phyloP scores from a whole-genome alignment of 768 basidiomycete species.

The Fomitopsis serialis region DNA sequence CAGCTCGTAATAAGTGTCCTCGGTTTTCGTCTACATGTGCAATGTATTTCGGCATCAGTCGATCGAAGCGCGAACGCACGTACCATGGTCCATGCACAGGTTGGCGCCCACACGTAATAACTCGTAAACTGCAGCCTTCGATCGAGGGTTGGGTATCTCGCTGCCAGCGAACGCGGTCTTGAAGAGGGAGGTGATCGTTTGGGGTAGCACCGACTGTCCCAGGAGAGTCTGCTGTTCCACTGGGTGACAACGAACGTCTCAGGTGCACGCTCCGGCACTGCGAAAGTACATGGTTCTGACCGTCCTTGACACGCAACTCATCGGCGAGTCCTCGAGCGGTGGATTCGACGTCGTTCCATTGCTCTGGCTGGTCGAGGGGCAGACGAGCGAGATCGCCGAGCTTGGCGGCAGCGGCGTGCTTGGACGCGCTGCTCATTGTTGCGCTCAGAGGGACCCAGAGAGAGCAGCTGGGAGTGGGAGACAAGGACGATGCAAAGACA shows the following conservation, averaged over 20 bases:
- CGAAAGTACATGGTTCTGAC: slow-evolving; percentile 14
- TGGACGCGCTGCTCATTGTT: slow-evolving; percentile 14
- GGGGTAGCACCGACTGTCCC: slow-evolving; percentile 60
- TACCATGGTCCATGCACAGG: slow-evolving; percentile 80
- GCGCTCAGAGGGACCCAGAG: slow-evolving; percentile 4
- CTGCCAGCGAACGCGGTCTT: slow-evolving; percentile 47
- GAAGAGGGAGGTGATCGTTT: slow-evolving; percentile 57
- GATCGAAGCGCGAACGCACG: slow-evolving; percentile 17
- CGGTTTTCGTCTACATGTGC: slow-evolving; percentile 63
- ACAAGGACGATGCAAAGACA: neutral
- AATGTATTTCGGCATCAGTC: neutral
- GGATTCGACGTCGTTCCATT: slow-evolving; percentile 49
- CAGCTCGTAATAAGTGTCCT: slow-evolving; percentile 61
- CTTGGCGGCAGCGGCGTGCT: slow-evolving; percentile 20
- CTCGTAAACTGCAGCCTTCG: slow-evolving; percentile 53
- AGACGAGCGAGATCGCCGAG: slow-evolving; percentile 29
- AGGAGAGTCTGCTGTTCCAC: slow-evolving; percentile 69
- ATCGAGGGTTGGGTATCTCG: slow-evolving; percentile 38
- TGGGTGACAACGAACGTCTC: slow-evolving; percentile 24
- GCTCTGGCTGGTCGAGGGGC: slow-evolving; percentile 23
- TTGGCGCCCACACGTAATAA: slow-evolving; percentile 78
- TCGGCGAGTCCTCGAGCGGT: slow-evolving; percentile 58
- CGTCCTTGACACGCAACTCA: slow-evolving; percentile 50
- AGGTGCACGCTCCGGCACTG: slow-evolving; percentile 3
- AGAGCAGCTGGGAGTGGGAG: neutral